These are phyloP conservation scores for Aspergillus eucalypticola DNA, from an alignment of 2,329 filamentous ascomycete genomes.

Conservation along the genomic window DNA sequence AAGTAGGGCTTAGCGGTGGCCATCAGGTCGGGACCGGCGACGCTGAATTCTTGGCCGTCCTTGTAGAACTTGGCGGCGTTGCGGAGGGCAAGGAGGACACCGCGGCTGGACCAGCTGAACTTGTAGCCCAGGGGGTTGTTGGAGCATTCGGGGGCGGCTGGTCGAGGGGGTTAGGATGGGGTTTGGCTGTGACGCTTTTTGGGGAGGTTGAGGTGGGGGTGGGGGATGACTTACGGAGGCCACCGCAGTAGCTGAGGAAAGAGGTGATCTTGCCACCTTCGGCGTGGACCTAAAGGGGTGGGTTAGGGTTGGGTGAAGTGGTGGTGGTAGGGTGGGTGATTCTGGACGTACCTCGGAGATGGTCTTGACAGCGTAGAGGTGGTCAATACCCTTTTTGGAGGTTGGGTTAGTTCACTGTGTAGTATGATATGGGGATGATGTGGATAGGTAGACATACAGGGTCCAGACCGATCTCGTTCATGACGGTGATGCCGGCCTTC, in stretches of 20 bases:
- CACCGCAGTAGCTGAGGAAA: constrained; percentile 85
- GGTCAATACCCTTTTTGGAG: constrained; percentile 40
- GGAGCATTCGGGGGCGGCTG: constrained; percentile 66
- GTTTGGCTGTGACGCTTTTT: not conserved
- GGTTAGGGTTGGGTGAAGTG: not conserved
- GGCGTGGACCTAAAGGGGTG: constrained; percentile 67
- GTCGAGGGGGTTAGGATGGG: not conserved
- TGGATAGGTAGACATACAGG: constrained; percentile 26
- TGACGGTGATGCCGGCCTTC: constrained; percentile 90
- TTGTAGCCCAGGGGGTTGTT: constrained; percentile 94
- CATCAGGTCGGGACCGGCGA: constrained; percentile 74
- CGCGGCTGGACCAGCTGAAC: constrained; percentile 78
- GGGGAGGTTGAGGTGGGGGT: too few relatives aligned
- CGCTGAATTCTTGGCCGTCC: constrained; percentile 71
- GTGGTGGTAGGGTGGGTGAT: not conserved
- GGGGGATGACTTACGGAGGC: constrained; percentile 50
- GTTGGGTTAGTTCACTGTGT: constrained; percentile 4
- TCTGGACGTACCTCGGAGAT: constrained; percentile 55
- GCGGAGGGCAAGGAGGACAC: constrained; percentile 81
- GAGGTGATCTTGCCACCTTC: constrained; percentile 80
- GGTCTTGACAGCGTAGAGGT: constrained; percentile 77
- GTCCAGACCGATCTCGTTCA: constrained; percentile 87
- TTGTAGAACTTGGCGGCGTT: constrained; percentile 84
- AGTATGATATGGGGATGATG: not conserved
- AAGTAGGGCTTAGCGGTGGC: constrained; percentile 82